Percentiles rank a stretch among this genome's conserved stretches.
Evolutionary conservation across 176 grass and related monocot genomes (phyloP).

Genomic region (Typha latifolia): DNA sequence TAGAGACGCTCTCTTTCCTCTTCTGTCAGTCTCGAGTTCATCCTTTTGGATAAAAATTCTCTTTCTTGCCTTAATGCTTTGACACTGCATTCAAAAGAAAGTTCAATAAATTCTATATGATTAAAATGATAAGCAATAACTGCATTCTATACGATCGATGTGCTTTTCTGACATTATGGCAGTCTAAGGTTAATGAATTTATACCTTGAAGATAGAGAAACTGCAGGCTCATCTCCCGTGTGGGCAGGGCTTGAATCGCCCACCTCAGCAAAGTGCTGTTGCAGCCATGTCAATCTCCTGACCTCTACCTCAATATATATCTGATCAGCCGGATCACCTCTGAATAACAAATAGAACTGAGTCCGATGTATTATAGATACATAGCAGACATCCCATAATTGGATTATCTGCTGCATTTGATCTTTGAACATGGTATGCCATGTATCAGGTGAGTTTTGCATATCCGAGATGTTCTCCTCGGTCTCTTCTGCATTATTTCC

Average conservation of each 20-base stretch:
- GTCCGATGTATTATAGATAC: conserved; percentile 90
- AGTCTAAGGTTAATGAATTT: not conserved
- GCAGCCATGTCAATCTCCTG: conserved; percentile 64
- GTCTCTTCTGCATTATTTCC: conserved; percentile 28
- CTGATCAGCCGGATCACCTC: conserved; percentile 74
- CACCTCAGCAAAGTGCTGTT: conserved; percentile 71
- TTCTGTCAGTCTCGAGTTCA: conserved; percentile 60
- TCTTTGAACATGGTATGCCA: conserved; percentile 64
- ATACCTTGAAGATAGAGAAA: conserved; percentile 74
- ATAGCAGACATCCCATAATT: conserved; percentile 75
- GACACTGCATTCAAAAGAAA: conserved; percentile 39
- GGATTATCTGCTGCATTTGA: conserved; percentile 89
- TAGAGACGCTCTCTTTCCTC: conserved; percentile 67
- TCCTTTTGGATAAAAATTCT: conserved; percentile 70
- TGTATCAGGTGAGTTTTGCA: conserved; percentile 46
- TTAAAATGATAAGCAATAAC: not conserved
- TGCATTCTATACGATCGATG: no score
- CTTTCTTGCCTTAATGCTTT: conserved; percentile 66
- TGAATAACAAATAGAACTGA: conserved; percentile 89
- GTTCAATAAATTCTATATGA: not conserved
- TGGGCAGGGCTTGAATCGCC: conserved; percentile 56
- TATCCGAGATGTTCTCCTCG: conserved; percentile 25
- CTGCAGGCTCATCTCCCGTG: conserved; percentile 42
- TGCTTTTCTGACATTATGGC: no score
- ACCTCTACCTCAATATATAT: conserved; percentile 95